Evolutionary conservation across 306 rosid genomes (phyloP).

Genomic region (Glycine latifolia): DNA sequence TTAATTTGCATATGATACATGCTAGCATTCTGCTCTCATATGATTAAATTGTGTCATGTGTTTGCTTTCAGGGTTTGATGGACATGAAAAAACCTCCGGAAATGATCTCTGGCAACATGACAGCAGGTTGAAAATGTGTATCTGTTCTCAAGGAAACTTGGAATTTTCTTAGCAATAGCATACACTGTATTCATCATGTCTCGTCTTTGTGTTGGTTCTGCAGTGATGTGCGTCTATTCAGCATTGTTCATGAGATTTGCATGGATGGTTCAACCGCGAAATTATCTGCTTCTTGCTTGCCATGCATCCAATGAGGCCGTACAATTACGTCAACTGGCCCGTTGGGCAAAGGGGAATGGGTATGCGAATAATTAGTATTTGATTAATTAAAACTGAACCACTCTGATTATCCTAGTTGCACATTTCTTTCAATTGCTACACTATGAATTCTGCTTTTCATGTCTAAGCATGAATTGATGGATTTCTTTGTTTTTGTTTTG

Average conservation of each 20-base stretch:
- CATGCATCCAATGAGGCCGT: constrained; percentile 67
- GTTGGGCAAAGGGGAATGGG: no score
- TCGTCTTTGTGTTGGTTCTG: constrained; percentile 38
- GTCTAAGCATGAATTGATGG: background rate
- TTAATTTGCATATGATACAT: background rate
- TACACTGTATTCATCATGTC: background rate
- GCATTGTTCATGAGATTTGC: constrained; percentile 77
- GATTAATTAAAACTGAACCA: background rate
- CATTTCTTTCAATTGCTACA: background rate
- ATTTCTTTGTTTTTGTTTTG: background rate
- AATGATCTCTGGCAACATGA: constrained; percentile 83
- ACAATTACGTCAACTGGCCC: no score
- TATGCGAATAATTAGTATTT: no score
- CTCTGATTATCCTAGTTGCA: no score
- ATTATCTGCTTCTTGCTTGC: constrained; percentile 70
- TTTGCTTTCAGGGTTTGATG: constrained; percentile 58
- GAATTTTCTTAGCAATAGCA: background rate
- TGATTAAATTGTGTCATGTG: background rate
- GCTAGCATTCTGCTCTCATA: no score
- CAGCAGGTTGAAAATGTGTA: constrained; percentile 61
- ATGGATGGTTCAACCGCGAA: constrained; percentile 82
- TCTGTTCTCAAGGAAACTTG: constrained; percentile 16
- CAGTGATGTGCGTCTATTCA: constrained; percentile 78
- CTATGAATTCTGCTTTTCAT: background rate
- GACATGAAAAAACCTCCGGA: constrained; percentile 81